Conservation (phyloP, 805 yeast species). For the Candida montana region DNA sequence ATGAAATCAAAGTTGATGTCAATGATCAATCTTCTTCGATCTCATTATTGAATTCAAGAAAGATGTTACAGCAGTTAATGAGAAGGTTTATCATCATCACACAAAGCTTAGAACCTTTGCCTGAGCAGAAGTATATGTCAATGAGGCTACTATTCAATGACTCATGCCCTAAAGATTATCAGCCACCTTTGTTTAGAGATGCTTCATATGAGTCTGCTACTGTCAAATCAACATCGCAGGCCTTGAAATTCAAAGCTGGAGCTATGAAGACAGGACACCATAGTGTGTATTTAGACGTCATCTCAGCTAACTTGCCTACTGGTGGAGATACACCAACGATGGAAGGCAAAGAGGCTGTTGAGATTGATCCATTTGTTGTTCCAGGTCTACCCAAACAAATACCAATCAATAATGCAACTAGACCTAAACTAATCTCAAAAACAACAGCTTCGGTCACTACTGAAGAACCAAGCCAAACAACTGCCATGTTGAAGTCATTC, state of each 20-base stretch:
- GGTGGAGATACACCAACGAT: neutral
- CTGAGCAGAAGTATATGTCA: constrained; percentile 39
- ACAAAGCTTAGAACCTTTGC: constrained; percentile 48
- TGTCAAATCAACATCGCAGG: constrained; percentile 20
- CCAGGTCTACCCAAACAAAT: constrained; percentile 6
- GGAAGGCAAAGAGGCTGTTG: constrained; percentile 8
- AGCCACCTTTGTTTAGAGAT: constrained; percentile 44
- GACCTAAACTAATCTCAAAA: constrained; percentile 1
- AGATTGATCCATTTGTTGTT: constrained; percentile 19
- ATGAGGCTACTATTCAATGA: constrained; percentile 48
- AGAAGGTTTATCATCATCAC: constrained; percentile 47
- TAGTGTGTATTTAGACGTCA: constrained; percentile 26
- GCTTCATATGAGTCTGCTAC: constrained; percentile 34
- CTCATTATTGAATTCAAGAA: constrained; percentile 33
- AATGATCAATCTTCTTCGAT: constrained; percentile 14
- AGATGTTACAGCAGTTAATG: constrained; percentile 43
- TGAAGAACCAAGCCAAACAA: constrained; percentile 28
- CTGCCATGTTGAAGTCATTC: constrained; percentile 25
- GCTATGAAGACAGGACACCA: constrained; percentile 29
- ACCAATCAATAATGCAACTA: neutral
- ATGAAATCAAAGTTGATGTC: constrained; percentile 24
- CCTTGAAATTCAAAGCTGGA: constrained; percentile 24
- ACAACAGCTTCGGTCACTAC: neutral
- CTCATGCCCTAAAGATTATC: constrained; percentile 40
- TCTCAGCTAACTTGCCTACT: constrained; percentile 19